Evolutionary conservation across 148 eudicot species (phyloP).

Genomic region (Gaultheria prostrata): DNA sequence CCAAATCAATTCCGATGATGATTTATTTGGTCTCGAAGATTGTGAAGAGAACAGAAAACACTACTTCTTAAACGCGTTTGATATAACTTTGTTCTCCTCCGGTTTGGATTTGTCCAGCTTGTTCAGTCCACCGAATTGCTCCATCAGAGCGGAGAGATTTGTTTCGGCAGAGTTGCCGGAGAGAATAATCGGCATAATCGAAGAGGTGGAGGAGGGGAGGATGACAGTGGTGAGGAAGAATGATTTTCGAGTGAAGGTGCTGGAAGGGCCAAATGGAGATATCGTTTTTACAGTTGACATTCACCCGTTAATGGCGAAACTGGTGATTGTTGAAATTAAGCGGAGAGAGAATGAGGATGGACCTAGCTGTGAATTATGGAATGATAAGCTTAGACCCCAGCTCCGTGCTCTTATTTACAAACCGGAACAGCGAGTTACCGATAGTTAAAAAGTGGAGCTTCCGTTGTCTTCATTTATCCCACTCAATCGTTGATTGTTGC

Average conservation of each 20-base stretch:
- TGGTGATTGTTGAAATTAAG: constrained; percentile 48
- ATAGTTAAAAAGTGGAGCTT: not conserved
- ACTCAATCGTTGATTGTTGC: not conserved
- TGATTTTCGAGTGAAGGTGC: constrained; percentile 30
- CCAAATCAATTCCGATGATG: not conserved
- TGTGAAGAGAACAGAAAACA: not conserved
- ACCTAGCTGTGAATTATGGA: constrained; percentile 35
- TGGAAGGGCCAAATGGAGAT: constrained; percentile 43
- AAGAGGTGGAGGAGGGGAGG: constrained; percentile 26
- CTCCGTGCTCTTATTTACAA: constrained; percentile 28
- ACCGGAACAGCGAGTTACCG: constrained; percentile 22
- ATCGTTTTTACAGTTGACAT: constrained; percentile 31
- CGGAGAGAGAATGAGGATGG: constrained; percentile 34
- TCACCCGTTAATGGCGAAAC: constrained; percentile 42
- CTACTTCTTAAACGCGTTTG: constrained; percentile 52
- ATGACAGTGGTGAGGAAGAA: constrained; percentile 30
- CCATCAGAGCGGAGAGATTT: constrained; percentile 38
- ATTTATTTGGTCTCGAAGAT: constrained; percentile 14
- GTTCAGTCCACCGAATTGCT: constrained; percentile 24
- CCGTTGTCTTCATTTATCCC: not conserved
- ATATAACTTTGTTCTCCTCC: constrained; percentile 59
- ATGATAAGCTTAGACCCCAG: constrained; percentile 36
- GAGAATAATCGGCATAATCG: constrained; percentile 41
- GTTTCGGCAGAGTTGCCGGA: constrained; percentile 40
- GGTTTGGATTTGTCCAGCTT: constrained; percentile 59